phyloP scores from a whole-genome alignment of 768 basidiomycete species.

The Gymnopilus dilepis region DNA sequence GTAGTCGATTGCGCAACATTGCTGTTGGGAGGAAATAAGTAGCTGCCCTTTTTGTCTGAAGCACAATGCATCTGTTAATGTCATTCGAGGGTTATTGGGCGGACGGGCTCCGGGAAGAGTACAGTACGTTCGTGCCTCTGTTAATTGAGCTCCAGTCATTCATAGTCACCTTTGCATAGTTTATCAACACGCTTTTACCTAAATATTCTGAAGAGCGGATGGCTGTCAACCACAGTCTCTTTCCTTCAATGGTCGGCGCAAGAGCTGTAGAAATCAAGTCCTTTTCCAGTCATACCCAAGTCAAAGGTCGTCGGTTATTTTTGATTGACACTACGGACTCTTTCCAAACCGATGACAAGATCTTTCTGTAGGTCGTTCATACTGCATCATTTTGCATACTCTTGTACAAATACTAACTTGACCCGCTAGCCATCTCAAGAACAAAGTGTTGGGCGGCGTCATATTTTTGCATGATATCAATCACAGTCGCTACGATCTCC shows the following conservation, averaged over 20 bases:
- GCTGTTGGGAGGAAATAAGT: slow-evolving; percentile 51
- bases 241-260: background rate
- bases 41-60: too few relatives aligned
- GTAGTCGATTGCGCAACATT: slow-evolving; percentile 98
- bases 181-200: background rate
- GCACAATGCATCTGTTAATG: background rate
- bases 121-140: background rate
- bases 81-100: background rate
- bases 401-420: background rate
- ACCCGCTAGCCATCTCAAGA: background rate
- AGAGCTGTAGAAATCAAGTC: background rate
- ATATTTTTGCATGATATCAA: slow-evolving; percentile 11
- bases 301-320: background rate
- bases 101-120: background rate
- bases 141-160: too few relatives aligned
- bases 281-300: background rate
- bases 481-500: background rate
- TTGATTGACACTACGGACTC: slow-evolving; percentile 15
- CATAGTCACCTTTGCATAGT: background rate
- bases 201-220: background rate
- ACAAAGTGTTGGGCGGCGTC: slow-evolving; percentile 7
- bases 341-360: background rate
- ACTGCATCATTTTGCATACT: background rate
- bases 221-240: background rate
- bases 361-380: background rate